Evolutionary conservation across 2,329 filamentous ascomycete species (phyloP).

Genomic region (Trichoderma pleuroti): DNA sequence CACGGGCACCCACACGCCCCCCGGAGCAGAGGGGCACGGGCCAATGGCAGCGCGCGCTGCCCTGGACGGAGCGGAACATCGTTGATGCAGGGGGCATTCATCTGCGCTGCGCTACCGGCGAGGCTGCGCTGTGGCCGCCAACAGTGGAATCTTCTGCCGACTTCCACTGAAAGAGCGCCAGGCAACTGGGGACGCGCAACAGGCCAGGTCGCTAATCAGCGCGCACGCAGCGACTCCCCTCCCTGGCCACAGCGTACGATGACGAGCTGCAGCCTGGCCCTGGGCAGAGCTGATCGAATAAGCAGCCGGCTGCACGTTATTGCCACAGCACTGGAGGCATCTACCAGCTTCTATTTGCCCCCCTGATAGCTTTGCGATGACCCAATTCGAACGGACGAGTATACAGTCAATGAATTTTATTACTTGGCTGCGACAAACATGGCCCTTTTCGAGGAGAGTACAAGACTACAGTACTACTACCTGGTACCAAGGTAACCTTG

Average conservation of each 20-base stretch:
- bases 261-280: constrained; percentile 13
- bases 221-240: neutral
- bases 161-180: constrained; percentile 27
- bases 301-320: neutral
- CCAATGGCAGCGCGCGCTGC: constrained; percentile 36
- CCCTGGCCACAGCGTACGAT: constrained; percentile 1
- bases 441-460: neutral
- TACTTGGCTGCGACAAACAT: neutral
- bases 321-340: constrained; percentile 6
- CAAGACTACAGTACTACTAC: neutral
- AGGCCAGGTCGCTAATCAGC: neutral
- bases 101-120: constrained; percentile 17
- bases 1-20: constrained; percentile 15
- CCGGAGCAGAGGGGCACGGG: constrained; percentile 24
- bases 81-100: constrained; percentile 29
- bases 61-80: constrained; percentile 36
- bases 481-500: neutral
- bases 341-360: neutral
- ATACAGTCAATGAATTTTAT: neutral
- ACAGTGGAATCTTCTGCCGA: constrained; percentile 32
- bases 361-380: neutral
- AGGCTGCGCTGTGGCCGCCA: constrained; percentile 7
- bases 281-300: neutral
- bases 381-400: neutral
- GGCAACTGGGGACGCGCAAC: constrained; percentile 23